Evolutionary conservation across 106 monocot genomes (phyloP).

Genomic region (Apostasia ramifera): DNA sequence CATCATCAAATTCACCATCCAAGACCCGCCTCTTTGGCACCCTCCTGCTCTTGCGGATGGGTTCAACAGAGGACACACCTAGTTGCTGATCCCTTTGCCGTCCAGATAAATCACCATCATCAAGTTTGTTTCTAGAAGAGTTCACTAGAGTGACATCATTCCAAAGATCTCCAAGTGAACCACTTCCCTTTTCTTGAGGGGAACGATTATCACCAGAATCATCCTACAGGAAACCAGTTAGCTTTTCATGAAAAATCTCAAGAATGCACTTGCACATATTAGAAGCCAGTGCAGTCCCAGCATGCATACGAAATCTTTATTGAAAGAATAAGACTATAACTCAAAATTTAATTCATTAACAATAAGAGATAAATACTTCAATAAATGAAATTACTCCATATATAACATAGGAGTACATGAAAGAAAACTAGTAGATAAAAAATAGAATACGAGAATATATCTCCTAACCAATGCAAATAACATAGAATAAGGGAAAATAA

Average conservation of each 20-base stretch:
- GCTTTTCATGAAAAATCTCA: constrained; percentile 27
- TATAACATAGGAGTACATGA: too few relatives aligned
- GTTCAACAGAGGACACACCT: constrained; percentile 19
- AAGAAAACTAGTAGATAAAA: too few relatives aligned
- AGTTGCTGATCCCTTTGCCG: constrained; percentile 6
- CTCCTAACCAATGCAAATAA: too few relatives aligned
- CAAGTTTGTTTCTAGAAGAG: constrained; percentile 5
- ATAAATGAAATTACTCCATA: too few relatives aligned
- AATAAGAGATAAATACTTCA: too few relatives aligned
- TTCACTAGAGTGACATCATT: constrained; percentile 22
- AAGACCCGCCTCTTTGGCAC: constrained; percentile 47
- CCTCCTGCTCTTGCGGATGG: constrained; percentile 52
- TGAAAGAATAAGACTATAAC: too few relatives aligned
- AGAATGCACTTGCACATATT: too few relatives aligned
- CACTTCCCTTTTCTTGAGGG: constrained; percentile 13
- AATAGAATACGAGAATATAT: too few relatives aligned
- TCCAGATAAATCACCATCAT: constrained; percentile 1
- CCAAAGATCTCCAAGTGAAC: constrained; percentile 14
- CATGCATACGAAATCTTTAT: too few relatives aligned
- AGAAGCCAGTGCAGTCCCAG: too few relatives aligned
- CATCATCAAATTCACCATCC: constrained; percentile 43
- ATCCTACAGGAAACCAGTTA: constrained; percentile 10
- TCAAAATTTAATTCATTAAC: too few relatives aligned
- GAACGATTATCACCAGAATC: constrained; percentile 27
- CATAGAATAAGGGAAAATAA: too few relatives aligned